These are phyloP conservation scores for Helicostylum pulchrum DNA, from an alignment of 192 early-diverging fungal species.

Conservation along the genomic window DNA sequence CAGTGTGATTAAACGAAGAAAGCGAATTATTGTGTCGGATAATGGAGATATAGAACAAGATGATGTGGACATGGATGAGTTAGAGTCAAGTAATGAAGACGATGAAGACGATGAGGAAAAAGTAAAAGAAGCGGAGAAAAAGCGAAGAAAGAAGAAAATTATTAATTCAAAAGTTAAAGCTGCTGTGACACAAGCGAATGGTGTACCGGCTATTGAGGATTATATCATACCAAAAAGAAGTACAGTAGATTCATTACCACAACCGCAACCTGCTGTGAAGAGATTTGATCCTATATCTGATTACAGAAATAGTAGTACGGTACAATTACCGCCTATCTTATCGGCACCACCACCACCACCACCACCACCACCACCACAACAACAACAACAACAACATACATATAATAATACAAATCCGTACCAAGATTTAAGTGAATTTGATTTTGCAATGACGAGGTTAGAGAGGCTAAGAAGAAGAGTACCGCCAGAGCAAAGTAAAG, in stretches of 20 bases:
- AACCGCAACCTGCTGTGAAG: neutral
- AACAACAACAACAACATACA: no score
- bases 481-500: neutral
- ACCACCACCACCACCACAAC: neutral
- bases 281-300: conserved; percentile 22
- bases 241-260: neutral
- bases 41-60: conserved; percentile 16
- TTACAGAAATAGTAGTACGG: conserved; percentile 5
- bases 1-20: conserved; percentile 73
- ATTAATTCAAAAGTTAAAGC: neutral
- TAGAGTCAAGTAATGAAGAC: neutral
- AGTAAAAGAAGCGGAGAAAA: neutral
- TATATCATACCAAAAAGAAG: conserved; percentile 42
- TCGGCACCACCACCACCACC: neutral
- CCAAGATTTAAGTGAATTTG: conserved; percentile 1
- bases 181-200: neutral
- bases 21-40: conserved; percentile 43
- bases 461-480: conserved; percentile 12
- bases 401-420: neutral
- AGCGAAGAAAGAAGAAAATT: neutral
- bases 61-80: conserved; percentile 18
- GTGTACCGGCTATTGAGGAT: conserved; percentile 53
- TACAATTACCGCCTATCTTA: neutral
- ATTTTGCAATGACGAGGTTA: conserved; percentile 7
- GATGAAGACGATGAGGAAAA: conserved; percentile 4